Percentiles rank a stretch among this genome's conserved stretches.
These are phyloP conservation scores for Mycena galopus DNA, from an alignment of 768 basidiomycete species.

Conservation along the genomic window DNA sequence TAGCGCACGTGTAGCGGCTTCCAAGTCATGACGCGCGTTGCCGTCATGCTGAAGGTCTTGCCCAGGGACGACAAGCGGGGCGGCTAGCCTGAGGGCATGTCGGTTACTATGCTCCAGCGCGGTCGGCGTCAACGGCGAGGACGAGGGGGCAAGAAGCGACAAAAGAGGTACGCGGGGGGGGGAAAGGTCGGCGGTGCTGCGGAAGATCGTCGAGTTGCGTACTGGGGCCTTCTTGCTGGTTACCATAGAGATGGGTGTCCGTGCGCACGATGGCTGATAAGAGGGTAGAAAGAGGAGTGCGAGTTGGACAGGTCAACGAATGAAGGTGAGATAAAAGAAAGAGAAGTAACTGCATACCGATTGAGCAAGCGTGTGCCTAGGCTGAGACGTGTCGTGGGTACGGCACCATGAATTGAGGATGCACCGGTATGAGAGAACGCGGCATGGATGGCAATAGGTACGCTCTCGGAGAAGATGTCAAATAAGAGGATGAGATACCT, in stretches of 20 bases:
- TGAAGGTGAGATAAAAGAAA: constrained; percentile 6
- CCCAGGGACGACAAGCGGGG: too few species aligned
- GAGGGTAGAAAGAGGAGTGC: too few species aligned
- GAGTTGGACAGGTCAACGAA: constrained; percentile 1
- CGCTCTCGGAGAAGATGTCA: background rate
- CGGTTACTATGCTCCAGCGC: background rate
- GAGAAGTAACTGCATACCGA: constrained; percentile 4
- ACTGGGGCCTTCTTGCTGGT: too few species aligned
- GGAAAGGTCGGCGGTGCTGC: background rate
- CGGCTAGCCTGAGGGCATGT: background rate
- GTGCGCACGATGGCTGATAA: too few species aligned
- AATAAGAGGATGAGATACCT: constrained; percentile 1
- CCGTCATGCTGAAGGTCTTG: background rate
- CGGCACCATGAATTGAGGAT: background rate
- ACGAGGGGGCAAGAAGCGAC: background rate
- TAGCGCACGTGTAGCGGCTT: too few species aligned
- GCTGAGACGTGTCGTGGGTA: background rate
- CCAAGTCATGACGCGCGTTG: background rate
- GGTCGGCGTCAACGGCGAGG: background rate
- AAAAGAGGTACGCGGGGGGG: background rate
- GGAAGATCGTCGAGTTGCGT: too few species aligned
- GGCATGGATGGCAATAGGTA: background rate
- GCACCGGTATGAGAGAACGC: constrained; percentile 10
- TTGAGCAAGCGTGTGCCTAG: background rate
- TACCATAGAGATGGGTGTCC: too few species aligned